Conservation (phyloP, 2,329 filamentous ascomycete species). For the Epichloe uncinata region DNA sequence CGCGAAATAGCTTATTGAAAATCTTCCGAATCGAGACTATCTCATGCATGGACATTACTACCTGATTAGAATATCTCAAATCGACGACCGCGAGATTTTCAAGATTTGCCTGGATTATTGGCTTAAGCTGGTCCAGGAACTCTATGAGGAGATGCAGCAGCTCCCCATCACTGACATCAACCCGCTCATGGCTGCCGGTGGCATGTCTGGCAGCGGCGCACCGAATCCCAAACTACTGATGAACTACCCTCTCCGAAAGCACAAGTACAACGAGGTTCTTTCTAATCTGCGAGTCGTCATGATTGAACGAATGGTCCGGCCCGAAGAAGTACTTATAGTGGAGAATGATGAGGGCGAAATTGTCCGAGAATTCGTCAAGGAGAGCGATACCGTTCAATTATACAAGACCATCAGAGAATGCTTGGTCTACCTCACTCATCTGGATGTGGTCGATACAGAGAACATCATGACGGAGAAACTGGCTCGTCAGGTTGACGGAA, state of each 20-base stretch:
- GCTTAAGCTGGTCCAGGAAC: conserved; percentile 94
- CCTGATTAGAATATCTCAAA: conserved; percentile 94
- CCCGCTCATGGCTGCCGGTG: conserved; percentile 67
- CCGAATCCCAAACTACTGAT: conserved; percentile 73
- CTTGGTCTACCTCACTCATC: conserved; percentile 88
- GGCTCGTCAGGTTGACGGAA: conserved; percentile 83
- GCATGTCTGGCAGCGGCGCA: conserved; percentile 65
- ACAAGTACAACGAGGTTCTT: conserved; percentile 91
- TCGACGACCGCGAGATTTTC: conserved; percentile 97
- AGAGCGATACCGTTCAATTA: conserved; percentile 95
- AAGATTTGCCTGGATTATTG: conserved; percentile 99
- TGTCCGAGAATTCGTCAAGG: conserved; percentile 97
- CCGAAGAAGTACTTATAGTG: conserved; percentile 96
- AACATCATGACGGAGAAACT: conserved; percentile 99
- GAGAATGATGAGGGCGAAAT: conserved; percentile 99
- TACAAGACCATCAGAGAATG: conserved; percentile 99
- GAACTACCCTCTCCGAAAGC: conserved; percentile 89
- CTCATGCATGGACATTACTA: conserved; percentile 96
- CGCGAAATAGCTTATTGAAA: conserved; percentile 64
- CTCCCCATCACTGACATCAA: conserved; percentile 89
- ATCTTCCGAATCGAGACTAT: conserved; percentile 87
- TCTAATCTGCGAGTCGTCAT: conserved; percentile 93
- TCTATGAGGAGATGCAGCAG: conserved; percentile 98
- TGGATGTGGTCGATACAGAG: conserved; percentile 95
- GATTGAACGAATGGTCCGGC: conserved; percentile 99